These are phyloP conservation scores for Panicum hallii DNA, from an alignment of 202 grass and related monocot genomes.

Conservation along the genomic window DNA sequence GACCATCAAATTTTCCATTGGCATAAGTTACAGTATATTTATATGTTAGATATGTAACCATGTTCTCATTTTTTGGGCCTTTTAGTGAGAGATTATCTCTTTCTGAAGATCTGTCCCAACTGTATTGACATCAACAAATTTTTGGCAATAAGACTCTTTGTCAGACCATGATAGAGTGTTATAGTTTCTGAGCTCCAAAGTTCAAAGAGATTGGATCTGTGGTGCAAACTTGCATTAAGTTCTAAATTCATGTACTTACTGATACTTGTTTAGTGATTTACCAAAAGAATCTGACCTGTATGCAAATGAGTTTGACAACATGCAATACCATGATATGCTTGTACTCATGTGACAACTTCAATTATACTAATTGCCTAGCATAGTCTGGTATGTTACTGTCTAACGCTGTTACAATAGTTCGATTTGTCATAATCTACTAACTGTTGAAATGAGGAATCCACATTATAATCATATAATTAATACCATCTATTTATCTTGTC, in stretches of 20 bases:
- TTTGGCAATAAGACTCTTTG: neutral
- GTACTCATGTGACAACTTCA: slow-evolving; percentile 1
- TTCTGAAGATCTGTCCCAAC: too few species aligned
- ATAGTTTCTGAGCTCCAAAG: slow-evolving; percentile 21
- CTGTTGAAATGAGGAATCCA: neutral
- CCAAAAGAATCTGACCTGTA: slow-evolving; percentile 6
- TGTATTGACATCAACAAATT: slow-evolving; percentile 19
- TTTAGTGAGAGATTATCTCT: too few species aligned
- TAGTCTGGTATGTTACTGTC: slow-evolving; percentile 31
- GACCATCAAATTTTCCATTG: too few species aligned
- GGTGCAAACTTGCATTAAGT: slow-evolving; percentile 13
- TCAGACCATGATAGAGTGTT: neutral
- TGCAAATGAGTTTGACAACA: slow-evolving; percentile 25
- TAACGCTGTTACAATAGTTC: slow-evolving; percentile 26
- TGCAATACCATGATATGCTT: too few species aligned
- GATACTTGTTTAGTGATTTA: slow-evolving; percentile 13
- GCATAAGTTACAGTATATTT: too few species aligned
- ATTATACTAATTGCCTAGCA: neutral
- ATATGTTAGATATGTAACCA: too few species aligned
- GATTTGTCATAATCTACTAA: slow-evolving; percentile 7
- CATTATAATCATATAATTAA: neutral
- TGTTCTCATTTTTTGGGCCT: too few species aligned
- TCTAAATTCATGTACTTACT: neutral
- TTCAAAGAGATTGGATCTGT: slow-evolving; percentile 9
- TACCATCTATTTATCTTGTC: slow-evolving; percentile 2